Evolutionary conservation across 257 asterid genomes (phyloP).

Genomic region (Anisodus acutangulus): DNA sequence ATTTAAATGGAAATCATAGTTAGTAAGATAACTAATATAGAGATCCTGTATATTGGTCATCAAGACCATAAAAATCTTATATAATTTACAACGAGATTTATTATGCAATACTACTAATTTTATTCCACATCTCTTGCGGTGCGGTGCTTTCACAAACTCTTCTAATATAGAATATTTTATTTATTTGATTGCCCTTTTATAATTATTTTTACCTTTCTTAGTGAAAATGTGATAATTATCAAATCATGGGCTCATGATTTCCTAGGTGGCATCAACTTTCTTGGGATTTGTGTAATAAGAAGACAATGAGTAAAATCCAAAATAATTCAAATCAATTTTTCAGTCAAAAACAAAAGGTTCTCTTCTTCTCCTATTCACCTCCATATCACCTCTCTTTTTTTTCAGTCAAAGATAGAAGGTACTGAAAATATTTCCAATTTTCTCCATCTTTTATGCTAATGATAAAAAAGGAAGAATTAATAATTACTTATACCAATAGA

Average conservation of each 20-base stretch:
- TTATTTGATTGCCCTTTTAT: no score
- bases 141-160: no score
- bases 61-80: no score
- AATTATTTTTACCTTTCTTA: no score
- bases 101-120: no score
- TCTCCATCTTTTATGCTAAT: not conserved
- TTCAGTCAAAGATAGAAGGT: not conserved
- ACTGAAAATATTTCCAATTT: not conserved
- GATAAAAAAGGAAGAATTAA: not conserved
- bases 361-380: not conserved
- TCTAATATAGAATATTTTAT: no score
- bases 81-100: no score
- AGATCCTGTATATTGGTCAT: no score
- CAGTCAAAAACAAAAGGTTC: not conserved
- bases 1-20: no score
- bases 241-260: conserved; percentile 44
- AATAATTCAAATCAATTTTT: conserved; percentile 41
- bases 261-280: conserved; percentile 47
- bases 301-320: conserved; percentile 54
- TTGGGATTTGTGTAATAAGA: conserved; percentile 51
- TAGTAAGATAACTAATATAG: no score
- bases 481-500: no score
- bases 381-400: not conserved
- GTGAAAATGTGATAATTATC: conserved; percentile 10
- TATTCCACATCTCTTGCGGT: no score